These are phyloP conservation scores for Oenanthe sinensis DNA, from an alignment of 129 eudicot species.

Conservation along the genomic window DNA sequence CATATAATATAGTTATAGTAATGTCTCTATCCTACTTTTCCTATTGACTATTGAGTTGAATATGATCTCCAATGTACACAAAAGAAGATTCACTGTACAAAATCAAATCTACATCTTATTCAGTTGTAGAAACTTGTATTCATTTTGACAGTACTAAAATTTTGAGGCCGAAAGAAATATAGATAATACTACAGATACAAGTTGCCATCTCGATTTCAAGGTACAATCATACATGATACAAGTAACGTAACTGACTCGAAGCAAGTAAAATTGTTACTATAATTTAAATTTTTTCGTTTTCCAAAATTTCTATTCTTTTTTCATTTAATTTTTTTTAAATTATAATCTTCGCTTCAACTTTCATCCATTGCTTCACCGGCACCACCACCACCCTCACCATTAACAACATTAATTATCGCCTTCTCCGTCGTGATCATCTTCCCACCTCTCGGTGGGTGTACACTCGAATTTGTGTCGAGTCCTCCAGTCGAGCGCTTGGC, in stretches of 20 bases:
- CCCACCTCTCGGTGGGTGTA: conserved; percentile 58
- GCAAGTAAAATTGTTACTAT: neutral
- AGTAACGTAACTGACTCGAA: neutral
- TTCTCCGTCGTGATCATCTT: conserved; percentile 23
- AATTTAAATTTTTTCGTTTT: neutral
- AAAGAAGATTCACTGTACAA: no score
- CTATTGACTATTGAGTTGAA: no score
- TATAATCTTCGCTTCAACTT: conserved; percentile 14
- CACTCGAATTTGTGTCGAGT: conserved; percentile 71
- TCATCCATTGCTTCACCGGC: conserved; percentile 34
- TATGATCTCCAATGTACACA: no score
- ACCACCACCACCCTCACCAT: neutral
- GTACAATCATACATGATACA: no score
- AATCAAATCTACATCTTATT: no score
- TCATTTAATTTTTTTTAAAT: neutral
- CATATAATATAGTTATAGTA: no score
- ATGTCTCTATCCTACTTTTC: no score
- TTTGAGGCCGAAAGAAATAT: neutral
- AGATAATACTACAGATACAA: neutral
- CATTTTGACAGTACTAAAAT: no score
- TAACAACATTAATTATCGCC: neutral
- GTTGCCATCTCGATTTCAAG: neutral
- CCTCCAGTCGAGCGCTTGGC: conserved; percentile 89
- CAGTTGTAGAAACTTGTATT: no score
- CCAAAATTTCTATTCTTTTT: neutral